A percentile compares a stretch with the other conserved stretches of the same genome.
Evolutionary conservation across 805 yeast genomes (phyloP).

Genomic region (Cyberlindnera nakhonratchasimensis): DNA sequence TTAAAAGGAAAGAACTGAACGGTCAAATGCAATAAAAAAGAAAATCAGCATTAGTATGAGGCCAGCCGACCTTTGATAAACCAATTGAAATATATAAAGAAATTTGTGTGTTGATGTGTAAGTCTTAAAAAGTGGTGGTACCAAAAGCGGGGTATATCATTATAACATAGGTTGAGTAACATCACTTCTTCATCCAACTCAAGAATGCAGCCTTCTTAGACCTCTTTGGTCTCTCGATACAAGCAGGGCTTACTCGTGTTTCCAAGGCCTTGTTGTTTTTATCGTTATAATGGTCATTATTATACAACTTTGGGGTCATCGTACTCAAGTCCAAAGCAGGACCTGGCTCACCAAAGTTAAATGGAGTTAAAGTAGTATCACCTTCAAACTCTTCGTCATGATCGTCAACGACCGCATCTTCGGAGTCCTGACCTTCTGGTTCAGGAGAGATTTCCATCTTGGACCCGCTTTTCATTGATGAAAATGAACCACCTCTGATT

Average conservation of each 20-base stretch:
- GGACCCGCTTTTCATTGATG: conserved; percentile 10
- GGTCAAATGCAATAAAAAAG: neutral
- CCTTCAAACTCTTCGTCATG: conserved; percentile 18
- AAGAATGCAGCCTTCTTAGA: conserved; percentile 11
- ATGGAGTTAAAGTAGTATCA: conserved; percentile 25
- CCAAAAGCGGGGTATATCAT: neutral
- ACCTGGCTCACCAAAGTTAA: conserved; percentile 29
- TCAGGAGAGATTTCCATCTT: neutral
- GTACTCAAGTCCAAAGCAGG: conserved; percentile 27
- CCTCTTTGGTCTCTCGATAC: conserved; percentile 9
- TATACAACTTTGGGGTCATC: conserved; percentile 37
- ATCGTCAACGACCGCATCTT: conserved; percentile 1
- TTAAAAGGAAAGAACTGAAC: neutral
- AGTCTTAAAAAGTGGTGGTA: too few species aligned
- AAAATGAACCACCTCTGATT: conserved; percentile 21
- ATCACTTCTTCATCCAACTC: conserved; percentile 15
- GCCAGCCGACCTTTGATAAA: too few species aligned
- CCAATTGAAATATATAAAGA: too few species aligned
- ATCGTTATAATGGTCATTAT: conserved; percentile 74
- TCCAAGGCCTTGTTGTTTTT: neutral
- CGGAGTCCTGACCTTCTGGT: neutral
- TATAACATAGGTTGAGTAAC: neutral
- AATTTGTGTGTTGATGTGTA: neutral
- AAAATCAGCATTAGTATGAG: too few species aligned
- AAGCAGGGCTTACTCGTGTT: neutral